Conservation (phyloP, 768 basidiomycete species). For the Macrocybe gigantea region DNA sequence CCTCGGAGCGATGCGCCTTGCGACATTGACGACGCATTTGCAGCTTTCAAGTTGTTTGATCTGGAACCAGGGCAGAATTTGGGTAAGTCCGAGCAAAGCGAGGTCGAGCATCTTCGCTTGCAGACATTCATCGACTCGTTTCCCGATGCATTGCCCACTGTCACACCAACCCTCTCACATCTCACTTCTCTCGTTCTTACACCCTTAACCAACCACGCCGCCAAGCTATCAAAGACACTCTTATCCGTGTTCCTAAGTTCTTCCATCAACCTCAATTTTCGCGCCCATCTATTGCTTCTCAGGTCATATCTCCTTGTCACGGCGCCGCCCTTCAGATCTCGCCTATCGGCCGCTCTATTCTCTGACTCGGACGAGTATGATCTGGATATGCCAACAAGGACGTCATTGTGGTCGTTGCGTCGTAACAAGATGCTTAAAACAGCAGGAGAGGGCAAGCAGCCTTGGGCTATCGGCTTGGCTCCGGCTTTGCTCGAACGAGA, state of each 20-base stretch:
- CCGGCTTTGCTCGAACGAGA: conserved; percentile 65
- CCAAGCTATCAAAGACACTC: conserved; percentile 59
- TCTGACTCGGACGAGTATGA: conserved; percentile 59
- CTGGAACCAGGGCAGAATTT: conserved; percentile 51
- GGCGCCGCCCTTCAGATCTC: conserved; percentile 65
- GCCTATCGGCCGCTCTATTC: conserved; percentile 69
- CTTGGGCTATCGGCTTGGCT: conserved; percentile 71
- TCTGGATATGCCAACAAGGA: conserved; percentile 23
- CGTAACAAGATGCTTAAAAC: conserved; percentile 18
- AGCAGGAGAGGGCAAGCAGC: conserved; percentile 21
- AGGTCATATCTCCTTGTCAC: conserved; percentile 74
- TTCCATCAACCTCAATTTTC: conserved; percentile 60
- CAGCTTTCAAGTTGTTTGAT: conserved; percentile 54
- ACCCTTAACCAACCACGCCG: conserved; percentile 57
- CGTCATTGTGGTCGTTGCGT: conserved; percentile 28
- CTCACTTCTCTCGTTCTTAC: conserved; percentile 58
- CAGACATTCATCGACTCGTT: conserved; percentile 47
- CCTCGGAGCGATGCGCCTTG: too few species aligned
- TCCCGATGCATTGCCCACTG: conserved; percentile 50
- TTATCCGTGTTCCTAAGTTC: conserved; percentile 62
- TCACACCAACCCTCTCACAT: conserved; percentile 58
- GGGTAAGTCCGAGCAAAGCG: neutral
- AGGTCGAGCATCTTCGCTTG: conserved; percentile 9
- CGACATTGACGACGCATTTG: conserved; percentile 20
- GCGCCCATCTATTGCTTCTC: conserved; percentile 59